A percentile compares a stretch with the other conserved stretches of the same genome.
Conservation (phyloP, 2,329 filamentous ascomycete genomes). For the Pseudocercospora fijiensis region DNA sequence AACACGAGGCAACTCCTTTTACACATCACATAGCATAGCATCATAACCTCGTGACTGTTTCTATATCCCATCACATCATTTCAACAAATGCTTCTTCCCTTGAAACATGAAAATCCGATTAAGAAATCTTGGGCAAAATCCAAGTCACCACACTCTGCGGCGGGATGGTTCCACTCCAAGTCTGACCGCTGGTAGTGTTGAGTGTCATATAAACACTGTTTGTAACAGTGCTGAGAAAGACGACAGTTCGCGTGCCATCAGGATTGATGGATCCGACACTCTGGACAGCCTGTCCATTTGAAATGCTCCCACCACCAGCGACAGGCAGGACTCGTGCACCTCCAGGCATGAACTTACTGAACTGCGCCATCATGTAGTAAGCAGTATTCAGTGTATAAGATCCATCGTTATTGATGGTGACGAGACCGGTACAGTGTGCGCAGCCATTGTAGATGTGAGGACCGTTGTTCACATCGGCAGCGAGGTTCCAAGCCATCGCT, state of each 20-base stretch:
- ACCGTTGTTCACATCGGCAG: constrained; percentile 18
- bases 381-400: constrained; percentile 22
- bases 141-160: constrained; percentile 21
- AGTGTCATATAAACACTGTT: constrained; percentile 19
- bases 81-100: background rate
- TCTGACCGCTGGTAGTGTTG: constrained; percentile 20
- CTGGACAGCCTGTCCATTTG: constrained; percentile 14
- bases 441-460: constrained; percentile 23
- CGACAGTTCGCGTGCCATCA: constrained; percentile 23
- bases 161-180: constrained; percentile 23
- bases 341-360: constrained; percentile 23
- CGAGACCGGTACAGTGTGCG: constrained; percentile 19
- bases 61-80: background rate
- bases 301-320: constrained; percentile 9
- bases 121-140: constrained; percentile 16
- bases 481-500: constrained; percentile 26
- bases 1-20: background rate
- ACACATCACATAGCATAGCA: background rate
- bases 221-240: constrained; percentile 17
- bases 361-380: constrained; percentile 29
- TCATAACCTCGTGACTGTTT: background rate
- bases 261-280: constrained; percentile 23
- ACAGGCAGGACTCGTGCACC: constrained; percentile 16
- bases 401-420: constrained; percentile 21
- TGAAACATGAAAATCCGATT: background rate